Evolutionary conservation across 805 yeast genomes (phyloP), one percentile per base, ranked within the genome.

Genomic region (Debaryomyces prosopidis): DNA sequence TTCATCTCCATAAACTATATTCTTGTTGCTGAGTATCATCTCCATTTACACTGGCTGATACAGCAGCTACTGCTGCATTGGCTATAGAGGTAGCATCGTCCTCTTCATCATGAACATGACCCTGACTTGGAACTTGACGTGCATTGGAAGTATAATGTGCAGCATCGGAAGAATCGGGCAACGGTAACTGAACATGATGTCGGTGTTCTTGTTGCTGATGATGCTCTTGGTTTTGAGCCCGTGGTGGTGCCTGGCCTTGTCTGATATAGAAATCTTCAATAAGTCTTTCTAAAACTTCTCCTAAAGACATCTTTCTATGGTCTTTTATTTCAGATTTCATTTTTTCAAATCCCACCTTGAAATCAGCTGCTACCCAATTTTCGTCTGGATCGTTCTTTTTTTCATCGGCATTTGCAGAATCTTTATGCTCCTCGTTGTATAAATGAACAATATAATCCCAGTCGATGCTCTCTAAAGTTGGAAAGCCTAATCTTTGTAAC

Each of bases 301-400:
- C 47, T 26, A 61, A 54, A 1, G 45, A 15, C 17, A 52, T 36
- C 20, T 47, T 49, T 35, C 47, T 48, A 39, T 52, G 47, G 44
- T 80, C 85, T 43, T 79, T 73, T 10, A 83, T 65, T 4, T 75
- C 66, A 6, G 73, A 53, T 53, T 78, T 76, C 79, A 85, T 73
- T 48, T 76, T 77, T 45, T 82, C 87, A 57, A 81, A 86, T 36
- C 82, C 82, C 12, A 75, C 70, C 48, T 75, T 74, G 49, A 86
- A 74, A 62, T 87, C 94, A 1, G 74, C 57, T 1, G 84, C 83
- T 2, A 75, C 69, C 88, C 89, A 85, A 20, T 50, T 52, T 14
- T 39, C 44, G 5, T 43, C 40, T 7, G 42, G 39, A 2, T 47
- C 43, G 5, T 20, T 18, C 12, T 40, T 39, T 32, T 43, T 45